These are phyloP conservation scores for Alternaria gansuensis DNA, from an alignment of 2,329 filamentous ascomycete species.

Conservation along the genomic window DNA sequence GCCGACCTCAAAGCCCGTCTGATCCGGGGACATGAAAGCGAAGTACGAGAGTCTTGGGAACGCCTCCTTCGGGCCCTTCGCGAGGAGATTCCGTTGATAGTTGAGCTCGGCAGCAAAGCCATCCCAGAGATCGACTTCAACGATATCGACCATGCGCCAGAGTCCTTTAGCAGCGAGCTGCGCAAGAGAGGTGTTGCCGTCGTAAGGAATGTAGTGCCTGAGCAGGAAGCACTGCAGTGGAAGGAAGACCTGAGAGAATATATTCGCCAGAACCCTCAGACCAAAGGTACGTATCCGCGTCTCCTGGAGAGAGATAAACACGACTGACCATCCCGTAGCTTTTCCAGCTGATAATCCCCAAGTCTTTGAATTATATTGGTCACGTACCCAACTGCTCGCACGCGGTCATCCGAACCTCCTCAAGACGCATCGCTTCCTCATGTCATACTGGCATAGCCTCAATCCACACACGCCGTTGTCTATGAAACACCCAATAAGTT, in stretches of 20 bases:
- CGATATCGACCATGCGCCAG: slow-evolving; percentile 59
- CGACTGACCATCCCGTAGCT: slow-evolving; percentile 42
- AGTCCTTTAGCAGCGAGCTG: slow-evolving; percentile 65
- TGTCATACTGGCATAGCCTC: slow-evolving; percentile 60
- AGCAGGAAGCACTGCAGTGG: slow-evolving; percentile 56
- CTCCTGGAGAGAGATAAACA: background rate
- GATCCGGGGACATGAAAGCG: slow-evolving; percentile 59
- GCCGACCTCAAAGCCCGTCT: slow-evolving; percentile 57
- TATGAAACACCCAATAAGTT: slow-evolving; percentile 58
- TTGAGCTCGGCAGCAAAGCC: slow-evolving; percentile 53
- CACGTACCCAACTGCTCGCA: slow-evolving; percentile 57
- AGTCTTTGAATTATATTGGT: slow-evolving; percentile 63
- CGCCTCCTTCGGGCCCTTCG: slow-evolving; percentile 55
- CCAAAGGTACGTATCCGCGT: slow-evolving; percentile 41
- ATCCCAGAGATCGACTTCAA: slow-evolving; percentile 60
- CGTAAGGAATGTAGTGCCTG: slow-evolving; percentile 56
- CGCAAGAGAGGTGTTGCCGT: slow-evolving; percentile 65
- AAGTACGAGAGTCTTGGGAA: slow-evolving; percentile 58
- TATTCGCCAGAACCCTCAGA: slow-evolving; percentile 58
- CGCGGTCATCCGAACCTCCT: slow-evolving; percentile 59
- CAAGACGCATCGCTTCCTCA: slow-evolving; percentile 58
- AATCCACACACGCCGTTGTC: slow-evolving; percentile 56
- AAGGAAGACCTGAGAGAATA: slow-evolving; percentile 58
- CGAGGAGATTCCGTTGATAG: slow-evolving; percentile 58
- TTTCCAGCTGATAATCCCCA: slow-evolving; percentile 60